phyloP scores from a whole-genome alignment of 371 early-diverging fungal genomes.

The Mortierella sp. region DNA sequence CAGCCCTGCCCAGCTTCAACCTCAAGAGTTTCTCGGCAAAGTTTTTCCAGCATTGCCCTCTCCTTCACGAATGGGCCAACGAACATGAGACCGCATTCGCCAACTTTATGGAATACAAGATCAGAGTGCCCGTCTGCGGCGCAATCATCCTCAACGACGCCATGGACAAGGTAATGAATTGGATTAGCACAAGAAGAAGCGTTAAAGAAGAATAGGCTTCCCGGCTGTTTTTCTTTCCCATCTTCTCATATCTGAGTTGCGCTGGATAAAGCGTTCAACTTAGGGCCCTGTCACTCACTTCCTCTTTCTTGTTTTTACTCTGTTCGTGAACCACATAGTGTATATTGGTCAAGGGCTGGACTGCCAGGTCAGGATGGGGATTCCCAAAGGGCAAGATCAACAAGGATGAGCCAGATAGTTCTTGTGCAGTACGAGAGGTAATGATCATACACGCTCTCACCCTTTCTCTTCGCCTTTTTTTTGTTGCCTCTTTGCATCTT shows the following conservation, averaged over 20 bases:
- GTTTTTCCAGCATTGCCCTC: slow-evolving; percentile 88
- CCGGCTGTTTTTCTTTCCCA: background rate
- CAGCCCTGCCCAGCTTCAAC: slow-evolving; percentile 82
- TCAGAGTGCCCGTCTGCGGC: slow-evolving; percentile 98
- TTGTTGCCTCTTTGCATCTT: background rate
- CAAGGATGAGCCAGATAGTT: slow-evolving; percentile 92
- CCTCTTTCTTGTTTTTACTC: background rate
- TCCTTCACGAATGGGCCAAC: slow-evolving; percentile 89
- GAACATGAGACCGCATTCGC: slow-evolving; percentile 90
- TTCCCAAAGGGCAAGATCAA: slow-evolving; percentile 99
- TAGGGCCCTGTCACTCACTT: background rate
- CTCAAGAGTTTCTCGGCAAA: slow-evolving; percentile 88
- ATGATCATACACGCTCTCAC: background rate
- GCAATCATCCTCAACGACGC: slow-evolving; percentile 95
- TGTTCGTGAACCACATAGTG: slow-evolving; percentile 56
- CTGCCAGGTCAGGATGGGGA: slow-evolving; percentile 90
- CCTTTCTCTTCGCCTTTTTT: too few species aligned
- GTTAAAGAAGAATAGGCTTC: background rate
- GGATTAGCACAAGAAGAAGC: background rate
- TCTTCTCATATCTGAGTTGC: background rate
- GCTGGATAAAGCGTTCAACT: background rate
- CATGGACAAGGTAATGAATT: slow-evolving; percentile 80
- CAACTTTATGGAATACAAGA: slow-evolving; percentile 97
- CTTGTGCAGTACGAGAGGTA: slow-evolving; percentile 97
- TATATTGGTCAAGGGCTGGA: slow-evolving; percentile 94